Evolutionary conservation across 805 yeast species (phyloP), one percentile per base, ranked within the genome.

Genomic region (Wickerhamomyces alni): DNA sequence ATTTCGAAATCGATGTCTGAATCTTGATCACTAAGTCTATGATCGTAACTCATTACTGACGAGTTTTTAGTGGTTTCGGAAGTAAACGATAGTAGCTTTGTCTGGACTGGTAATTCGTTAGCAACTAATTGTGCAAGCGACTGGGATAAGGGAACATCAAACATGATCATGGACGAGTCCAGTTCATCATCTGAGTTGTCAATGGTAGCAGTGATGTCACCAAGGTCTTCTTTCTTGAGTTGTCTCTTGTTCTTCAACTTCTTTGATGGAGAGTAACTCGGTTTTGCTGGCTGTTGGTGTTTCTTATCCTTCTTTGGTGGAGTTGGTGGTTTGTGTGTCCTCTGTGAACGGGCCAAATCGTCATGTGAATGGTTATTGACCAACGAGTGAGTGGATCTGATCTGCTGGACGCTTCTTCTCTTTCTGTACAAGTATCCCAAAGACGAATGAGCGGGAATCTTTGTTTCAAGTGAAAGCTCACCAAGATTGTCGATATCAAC

Each of bases 81-180:
- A 12, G 55, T 51, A 6, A 67, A 56, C 9, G 61, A 52, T 30
- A 38, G 28, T 8, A 46, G 38, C 26, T 42, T 42, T 19, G 42
- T 43, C 4, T 44, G 54, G 30, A 61, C 45, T 12, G 58, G 56
- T 35, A 56, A 61, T 45, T 70, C 69, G 35, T 59, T 58, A 16
- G 61, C 59, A n/a, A 63, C 46, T 15, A 66, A 46, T 11, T 69
- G 58, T 6, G 57, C 64, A 16, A 80, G 58, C 0, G 82, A 71
- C 35, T 76, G 80, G 0, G 83, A 69, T 38, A 77, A 59, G 3
- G 88, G 88, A 16, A 82, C 83, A 48, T 82, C 80, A 59, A 65
- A 81, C 42, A 80, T 72, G 17, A 72, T 65, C 17, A 70, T 59
- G 39, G 72, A 72, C 32, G 69, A 75, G 1, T 78, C 78, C 31